Evolutionary conservation across 345 rosid species (phyloP).

Genomic region (Corchorus capsularis): DNA sequence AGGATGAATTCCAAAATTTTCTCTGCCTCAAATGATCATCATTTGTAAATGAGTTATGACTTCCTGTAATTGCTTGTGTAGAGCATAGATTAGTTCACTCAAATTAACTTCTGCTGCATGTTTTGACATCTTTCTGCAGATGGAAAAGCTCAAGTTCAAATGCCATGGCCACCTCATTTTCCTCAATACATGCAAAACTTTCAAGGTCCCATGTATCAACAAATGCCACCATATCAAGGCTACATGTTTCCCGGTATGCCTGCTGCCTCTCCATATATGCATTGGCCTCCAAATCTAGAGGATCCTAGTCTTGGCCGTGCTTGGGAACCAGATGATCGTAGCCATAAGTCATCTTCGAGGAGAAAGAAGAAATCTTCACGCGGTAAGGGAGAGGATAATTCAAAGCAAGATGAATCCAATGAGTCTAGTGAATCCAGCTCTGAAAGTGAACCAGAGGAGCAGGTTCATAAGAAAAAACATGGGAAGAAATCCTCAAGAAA

Average conservation of each 20-base stretch:
- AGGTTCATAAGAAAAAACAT: constrained; percentile 47
- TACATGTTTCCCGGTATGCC: constrained; percentile 80
- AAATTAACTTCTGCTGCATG: background rate
- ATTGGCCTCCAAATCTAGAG: constrained; percentile 74
- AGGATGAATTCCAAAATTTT: background rate
- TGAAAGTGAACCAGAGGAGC: constrained; percentile 49
- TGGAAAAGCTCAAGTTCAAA: constrained; percentile 55
- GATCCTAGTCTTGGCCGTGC: constrained; percentile 39
- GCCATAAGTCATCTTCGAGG: constrained; percentile 55
- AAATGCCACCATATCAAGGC: constrained; percentile 62
- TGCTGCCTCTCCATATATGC: constrained; percentile 65
- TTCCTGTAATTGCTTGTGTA: background rate
- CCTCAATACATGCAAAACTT: constrained; percentile 83
- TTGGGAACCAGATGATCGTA: constrained; percentile 48
- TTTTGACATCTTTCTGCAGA: constrained; percentile 38
- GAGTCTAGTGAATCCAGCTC: constrained; percentile 53
- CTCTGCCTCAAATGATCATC: constrained; percentile 11
- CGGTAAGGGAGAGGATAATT: constrained; percentile 40
- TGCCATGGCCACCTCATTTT: constrained; percentile 75
- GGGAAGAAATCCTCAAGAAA: constrained; percentile 80
- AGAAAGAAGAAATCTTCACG: constrained; percentile 55
- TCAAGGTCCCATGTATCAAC: constrained; percentile 67
- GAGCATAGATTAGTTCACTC: background rate
- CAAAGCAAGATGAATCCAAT: constrained; percentile 53
- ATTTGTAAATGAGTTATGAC: background rate